Evolutionary conservation across 495 filamentous ascomycete genomes (phyloP).

Genomic region (Physcia stellaris): DNA sequence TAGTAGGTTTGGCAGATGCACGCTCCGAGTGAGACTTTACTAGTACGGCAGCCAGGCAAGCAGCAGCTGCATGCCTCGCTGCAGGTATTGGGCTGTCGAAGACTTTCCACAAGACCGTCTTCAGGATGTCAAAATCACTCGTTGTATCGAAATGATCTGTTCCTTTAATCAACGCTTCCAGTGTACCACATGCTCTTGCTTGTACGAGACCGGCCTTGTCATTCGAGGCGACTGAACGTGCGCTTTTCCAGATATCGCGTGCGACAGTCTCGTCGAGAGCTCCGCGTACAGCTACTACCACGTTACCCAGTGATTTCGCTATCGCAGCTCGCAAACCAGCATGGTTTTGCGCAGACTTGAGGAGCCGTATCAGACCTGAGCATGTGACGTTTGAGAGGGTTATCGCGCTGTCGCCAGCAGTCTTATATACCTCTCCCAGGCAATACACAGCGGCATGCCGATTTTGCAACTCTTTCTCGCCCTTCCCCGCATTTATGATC

Average conservation of each 20-base stretch:
- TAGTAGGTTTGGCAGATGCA: slow-evolving; percentile 36
- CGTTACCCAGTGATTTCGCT: slow-evolving; percentile 66
- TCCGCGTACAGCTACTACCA: slow-evolving; percentile 52
- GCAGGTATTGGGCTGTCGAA: slow-evolving; percentile 63
- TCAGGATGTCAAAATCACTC: slow-evolving; percentile 81
- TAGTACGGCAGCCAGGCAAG: slow-evolving; percentile 63
- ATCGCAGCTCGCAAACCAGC: slow-evolving; percentile 71
- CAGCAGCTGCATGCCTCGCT: slow-evolving; percentile 76
- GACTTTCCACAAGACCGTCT: slow-evolving; percentile 64
- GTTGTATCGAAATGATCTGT: slow-evolving; percentile 78
- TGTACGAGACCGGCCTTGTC: slow-evolving; percentile 80
- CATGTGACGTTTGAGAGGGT: slow-evolving; percentile 63
- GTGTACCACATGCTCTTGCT: slow-evolving; percentile 62
- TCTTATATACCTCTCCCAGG: slow-evolving; percentile 75
- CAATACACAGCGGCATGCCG: slow-evolving; percentile 86
- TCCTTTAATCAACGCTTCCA: slow-evolving; percentile 54
- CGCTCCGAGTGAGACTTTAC: slow-evolving; percentile 67
- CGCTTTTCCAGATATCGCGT: slow-evolving; percentile 87
- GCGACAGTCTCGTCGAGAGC: slow-evolving; percentile 77
- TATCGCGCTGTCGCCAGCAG: slow-evolving; percentile 88
- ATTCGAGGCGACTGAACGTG: slow-evolving; percentile 55
- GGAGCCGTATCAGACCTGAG: slow-evolving; percentile 55
- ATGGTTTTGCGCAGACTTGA: slow-evolving; percentile 70
- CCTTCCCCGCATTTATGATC: slow-evolving; percentile 64
- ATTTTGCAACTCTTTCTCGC: slow-evolving; percentile 57